Evolutionary conservation across 257 asterid genomes (phyloP).

Genomic region (Buddleja alternifolia): DNA sequence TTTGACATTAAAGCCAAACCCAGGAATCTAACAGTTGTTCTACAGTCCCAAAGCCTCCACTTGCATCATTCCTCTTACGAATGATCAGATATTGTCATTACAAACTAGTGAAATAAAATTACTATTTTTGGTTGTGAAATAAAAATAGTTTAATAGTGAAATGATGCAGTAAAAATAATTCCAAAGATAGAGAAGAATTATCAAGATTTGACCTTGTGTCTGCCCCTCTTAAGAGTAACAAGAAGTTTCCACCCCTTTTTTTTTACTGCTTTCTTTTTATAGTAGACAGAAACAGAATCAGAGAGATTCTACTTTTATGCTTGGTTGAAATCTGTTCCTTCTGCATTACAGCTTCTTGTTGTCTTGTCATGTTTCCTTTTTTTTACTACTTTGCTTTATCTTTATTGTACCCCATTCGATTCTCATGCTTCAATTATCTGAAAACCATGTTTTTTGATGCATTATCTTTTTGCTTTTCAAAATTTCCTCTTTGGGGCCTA

Average conservation of each 20-base stretch:
- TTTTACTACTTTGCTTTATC: constrained; percentile 23
- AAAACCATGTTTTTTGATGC: constrained; percentile 27
- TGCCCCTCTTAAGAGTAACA: constrained; percentile 43
- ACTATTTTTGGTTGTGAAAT: too few species aligned
- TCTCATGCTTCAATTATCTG: constrained; percentile 24
- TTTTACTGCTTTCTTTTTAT: constrained; percentile 42
- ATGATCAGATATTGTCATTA: constrained; percentile 37
- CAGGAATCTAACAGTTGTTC: constrained; percentile 51
- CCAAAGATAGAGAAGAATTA: constrained; percentile 12
- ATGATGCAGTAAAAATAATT: constrained; percentile 29
- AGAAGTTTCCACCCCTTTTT: constrained; percentile 50
- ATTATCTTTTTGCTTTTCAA: constrained; percentile 19
- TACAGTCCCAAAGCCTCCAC: constrained; percentile 31
- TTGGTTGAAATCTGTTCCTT: constrained; percentile 35
- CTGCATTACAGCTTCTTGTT: constrained; percentile 51
- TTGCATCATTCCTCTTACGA: constrained; percentile 41
- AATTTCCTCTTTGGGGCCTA: constrained; percentile 38
- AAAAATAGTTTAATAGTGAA: constrained; percentile 19
- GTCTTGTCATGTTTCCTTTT: constrained; percentile 41
- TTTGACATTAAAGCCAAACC: constrained; percentile 50
- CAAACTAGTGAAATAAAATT: neutral
- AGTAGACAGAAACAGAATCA: constrained; percentile 37
- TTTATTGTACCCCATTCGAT: constrained; percentile 35
- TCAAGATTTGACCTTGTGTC: constrained; percentile 49
- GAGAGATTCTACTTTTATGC: constrained; percentile 38